Base-by-base conservation (phyloP, 108 stramenopile genomes). In the Cyclotella kingstonii region DNA sequence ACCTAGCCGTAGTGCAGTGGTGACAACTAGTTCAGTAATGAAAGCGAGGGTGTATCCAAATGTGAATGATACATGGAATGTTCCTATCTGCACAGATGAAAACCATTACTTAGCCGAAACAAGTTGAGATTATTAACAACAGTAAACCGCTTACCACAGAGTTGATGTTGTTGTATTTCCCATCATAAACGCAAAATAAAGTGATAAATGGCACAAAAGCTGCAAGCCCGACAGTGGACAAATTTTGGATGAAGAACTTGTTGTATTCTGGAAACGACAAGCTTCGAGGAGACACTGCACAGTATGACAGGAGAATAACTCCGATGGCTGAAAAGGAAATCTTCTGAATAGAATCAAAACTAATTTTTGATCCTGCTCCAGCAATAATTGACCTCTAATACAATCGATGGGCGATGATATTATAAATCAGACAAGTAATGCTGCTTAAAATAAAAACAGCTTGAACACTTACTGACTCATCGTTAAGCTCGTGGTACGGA, bases 241-340 rank as follows among this genome's bases (percentile, higher is more conserved):
- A 28, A 67, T 87, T 89, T 51, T 85, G 69, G 44, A 86, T 68
- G 65, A 89, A 89, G 14, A 69, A 55, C 25, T 76, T 56, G 68
- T 87, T 89, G 77, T 94, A 91, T 55, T 88, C 76, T 1, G 68
- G 57, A 30, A 79, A 66, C 10, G 82, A 78, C 22, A 86, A 50
- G 2, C 66, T 71, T 36, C 83, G 67, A 2, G 92, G 92, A 23
- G 92, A 89, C 2, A 94, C 92, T 11, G 81, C 87, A 31, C 79
- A 69, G 58, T 89, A 94, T 21, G 81, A 78, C 12, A 84, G 46
- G 12, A 81, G 22, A 1, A 65, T 44, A 11, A 77, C 54, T 15
- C 78, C 60, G 1, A 81, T 51, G 2, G 69, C 33, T 31, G 73
- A 60, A 39, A 85, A 64, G 7, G 42, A 44, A 10, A 87, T 42